Percentiles rank a stretch among this genome's conserved stretches.
phyloP scores from a whole-genome alignment of 768 basidiomycete genomes.

The Suillus sp. region DNA sequence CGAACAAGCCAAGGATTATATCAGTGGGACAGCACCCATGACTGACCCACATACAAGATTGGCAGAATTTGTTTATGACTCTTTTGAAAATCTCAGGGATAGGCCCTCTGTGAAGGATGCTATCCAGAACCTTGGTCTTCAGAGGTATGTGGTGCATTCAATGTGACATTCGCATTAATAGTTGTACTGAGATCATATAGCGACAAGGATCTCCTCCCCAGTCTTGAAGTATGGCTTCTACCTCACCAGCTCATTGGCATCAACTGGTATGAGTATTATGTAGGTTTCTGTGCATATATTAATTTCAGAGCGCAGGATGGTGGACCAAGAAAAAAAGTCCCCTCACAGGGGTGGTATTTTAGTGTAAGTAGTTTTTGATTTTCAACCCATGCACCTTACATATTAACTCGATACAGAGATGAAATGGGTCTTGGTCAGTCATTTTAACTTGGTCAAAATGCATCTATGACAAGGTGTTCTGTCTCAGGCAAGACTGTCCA shows the following conservation, averaged over 20 bases:
- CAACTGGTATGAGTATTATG: slow-evolving; percentile 49
- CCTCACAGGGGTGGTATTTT: slow-evolving; percentile 63
- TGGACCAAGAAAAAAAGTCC: slow-evolving; percentile 54
- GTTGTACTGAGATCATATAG: slow-evolving; percentile 30
- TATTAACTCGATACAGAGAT: slow-evolving; percentile 41
- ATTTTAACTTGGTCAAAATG: not conserved
- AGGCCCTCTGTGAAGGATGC: slow-evolving; percentile 56
- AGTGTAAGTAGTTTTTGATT: slow-evolving; percentile 43
- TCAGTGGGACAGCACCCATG: slow-evolving; percentile 3
- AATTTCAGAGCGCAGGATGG: slow-evolving; percentile 51
- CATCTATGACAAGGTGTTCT: slow-evolving; percentile 3
- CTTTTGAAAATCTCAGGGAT: slow-evolving; percentile 59
- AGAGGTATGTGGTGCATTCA: slow-evolving; percentile 39
- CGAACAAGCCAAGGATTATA: no score
- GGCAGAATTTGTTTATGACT: slow-evolving; percentile 61
- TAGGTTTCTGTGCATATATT: not conserved
- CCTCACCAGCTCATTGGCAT: slow-evolving; percentile 80
- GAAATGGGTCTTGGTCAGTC: slow-evolving; percentile 65
- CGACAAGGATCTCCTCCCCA: slow-evolving; percentile 60
- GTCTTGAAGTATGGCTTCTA: slow-evolving; percentile 68
- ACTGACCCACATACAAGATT: slow-evolving; percentile 39
- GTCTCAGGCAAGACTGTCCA: slow-evolving; percentile 67
- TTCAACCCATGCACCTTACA: slow-evolving; percentile 12
- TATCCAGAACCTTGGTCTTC: slow-evolving; percentile 52
- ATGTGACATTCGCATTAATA: not conserved